Evolutionary conservation across 805 yeast genomes (phyloP).

Genomic region (Zygosaccharomyces lentus): DNA sequence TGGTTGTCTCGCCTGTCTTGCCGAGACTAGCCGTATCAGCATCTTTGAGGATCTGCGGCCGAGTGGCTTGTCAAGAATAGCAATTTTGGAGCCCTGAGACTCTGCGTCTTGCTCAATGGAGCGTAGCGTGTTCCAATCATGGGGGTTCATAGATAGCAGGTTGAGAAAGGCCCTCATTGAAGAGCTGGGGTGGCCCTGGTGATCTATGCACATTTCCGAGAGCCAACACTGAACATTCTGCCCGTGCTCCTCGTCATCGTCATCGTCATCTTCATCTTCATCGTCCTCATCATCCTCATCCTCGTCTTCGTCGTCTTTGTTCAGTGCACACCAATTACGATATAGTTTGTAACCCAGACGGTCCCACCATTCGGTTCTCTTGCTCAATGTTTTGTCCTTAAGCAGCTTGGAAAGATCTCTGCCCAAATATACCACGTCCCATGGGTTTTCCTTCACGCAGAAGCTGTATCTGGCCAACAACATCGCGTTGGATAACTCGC

Average conservation of each 20-base stretch:
- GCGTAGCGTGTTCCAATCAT: conserved; percentile 20
- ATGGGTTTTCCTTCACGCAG: conserved; percentile 47
- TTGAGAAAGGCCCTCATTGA: conserved; percentile 43
- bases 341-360: conserved; percentile 17
- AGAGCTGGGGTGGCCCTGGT: conserved; percentile 43
- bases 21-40: neutral
- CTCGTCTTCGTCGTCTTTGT: conserved; percentile 12
- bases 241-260: conserved; percentile 18
- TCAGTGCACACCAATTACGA: conserved; percentile 16
- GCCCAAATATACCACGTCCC: conserved; percentile 58
- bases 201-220: conserved; percentile 38
- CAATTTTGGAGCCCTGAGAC: neutral
- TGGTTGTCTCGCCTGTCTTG: neutral
- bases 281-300: conserved; percentile 15
- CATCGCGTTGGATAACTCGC: conserved; percentile 61
- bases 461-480: conserved; percentile 79
- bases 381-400: conserved; percentile 11
- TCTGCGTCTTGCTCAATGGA: conserved; percentile 4
- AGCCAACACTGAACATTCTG: conserved; percentile 40
- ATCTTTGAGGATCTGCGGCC: neutral
- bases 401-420: conserved; percentile 19
- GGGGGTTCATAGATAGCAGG: conserved; percentile 32
- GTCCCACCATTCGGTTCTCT: conserved; percentile 27
- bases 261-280: conserved; percentile 18
- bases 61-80: conserved; percentile 1